Evolutionary conservation across 2,329 filamentous ascomycete genomes (phyloP), one percentile per base, ranked within the genome.

Genomic region (Akanthomyces muscarius): DNA sequence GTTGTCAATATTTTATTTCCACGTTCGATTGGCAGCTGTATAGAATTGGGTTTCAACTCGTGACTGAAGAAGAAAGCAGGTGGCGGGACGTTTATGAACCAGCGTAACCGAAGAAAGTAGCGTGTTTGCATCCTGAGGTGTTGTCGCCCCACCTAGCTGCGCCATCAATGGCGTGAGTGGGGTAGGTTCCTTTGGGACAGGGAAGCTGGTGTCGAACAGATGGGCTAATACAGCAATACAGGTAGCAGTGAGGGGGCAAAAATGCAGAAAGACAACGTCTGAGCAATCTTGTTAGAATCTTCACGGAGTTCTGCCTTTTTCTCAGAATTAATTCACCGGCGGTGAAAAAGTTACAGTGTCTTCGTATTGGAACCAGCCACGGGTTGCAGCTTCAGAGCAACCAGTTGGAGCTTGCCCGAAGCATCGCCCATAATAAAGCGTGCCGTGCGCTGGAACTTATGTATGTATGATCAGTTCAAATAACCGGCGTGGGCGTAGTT

Each of bases 91-190:
- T 11, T 11, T 30, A 42, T 33, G 36, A 8, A 52, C 25, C 25
- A 44, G 48, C 25, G 14, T 16, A 8, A 30, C 28, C 28, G 28
- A 33, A 5, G 11, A 13, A 44, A 23, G 47, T 60, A 45, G 38
- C 57, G 36, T 47, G 52, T 51, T n/a, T 11, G 23, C 1, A 44
- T 60, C 10, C 38, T 44, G 47, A 18, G 25, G 30, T 45, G 38
- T 30, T 23, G 23, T 30, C 8, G 57, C 36, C 57, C 57, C 57
- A 60, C 57, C 52, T 47, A 41, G 36, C 57, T 42, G 47, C 36
- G 36, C 45, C 56, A 50, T 51, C 16, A 41, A 30, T 25, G 33
- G 56, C 18, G 23, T 8, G 14, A 10, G 55, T 50, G 55, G 52
- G 55, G 53, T 33, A 1, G 21, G 21, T 21, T 21, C 21, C 21